phyloP scores from a whole-genome alignment of 768 basidiomycete genomes.

The Tylopilus rubrobrunneus region DNA sequence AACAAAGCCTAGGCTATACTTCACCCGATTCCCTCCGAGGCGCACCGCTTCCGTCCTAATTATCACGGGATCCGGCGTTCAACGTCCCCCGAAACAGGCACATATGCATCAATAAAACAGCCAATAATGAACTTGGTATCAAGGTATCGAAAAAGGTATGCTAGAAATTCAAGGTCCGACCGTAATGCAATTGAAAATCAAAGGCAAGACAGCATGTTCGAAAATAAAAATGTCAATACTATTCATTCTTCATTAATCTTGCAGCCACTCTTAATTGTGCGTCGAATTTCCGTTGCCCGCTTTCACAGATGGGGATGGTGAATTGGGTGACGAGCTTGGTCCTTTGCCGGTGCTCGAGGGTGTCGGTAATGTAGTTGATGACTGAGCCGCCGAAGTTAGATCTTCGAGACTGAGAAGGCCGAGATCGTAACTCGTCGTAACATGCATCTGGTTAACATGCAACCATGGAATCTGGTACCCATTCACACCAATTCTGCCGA shows the following conservation, averaged over 20 bases:
- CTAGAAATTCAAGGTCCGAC: neutral
- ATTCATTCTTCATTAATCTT: neutral
- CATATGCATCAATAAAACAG: neutral
- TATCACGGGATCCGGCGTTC: neutral
- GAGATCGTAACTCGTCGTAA: slow-evolving; percentile 47
- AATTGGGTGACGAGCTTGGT: neutral
- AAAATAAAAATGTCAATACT: neutral
- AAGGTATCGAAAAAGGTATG: neutral
- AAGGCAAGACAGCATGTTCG: neutral
- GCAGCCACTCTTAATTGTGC: neutral
- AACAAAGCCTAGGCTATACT: neutral
- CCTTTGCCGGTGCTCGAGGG: neutral
- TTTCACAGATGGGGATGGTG: neutral
- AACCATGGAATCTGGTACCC: slow-evolving; percentile 69
- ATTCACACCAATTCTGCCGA: slow-evolving; percentile 40
- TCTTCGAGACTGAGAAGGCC: slow-evolving; percentile 16
- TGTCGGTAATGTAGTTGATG: slow-evolving; percentile 1
- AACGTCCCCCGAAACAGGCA: neutral
- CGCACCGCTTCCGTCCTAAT: neutral
- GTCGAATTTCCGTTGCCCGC: slow-evolving; percentile 5
- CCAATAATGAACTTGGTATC: slow-evolving; percentile 1
- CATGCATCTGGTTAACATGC: slow-evolving; percentile 48
- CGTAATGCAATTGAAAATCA: too few species aligned
- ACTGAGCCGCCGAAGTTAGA: slow-evolving; percentile 15
- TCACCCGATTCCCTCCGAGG: slow-evolving; percentile 21